Conservation (phyloP, 139 green algal species). For the Picochlorum sp. region DNA sequence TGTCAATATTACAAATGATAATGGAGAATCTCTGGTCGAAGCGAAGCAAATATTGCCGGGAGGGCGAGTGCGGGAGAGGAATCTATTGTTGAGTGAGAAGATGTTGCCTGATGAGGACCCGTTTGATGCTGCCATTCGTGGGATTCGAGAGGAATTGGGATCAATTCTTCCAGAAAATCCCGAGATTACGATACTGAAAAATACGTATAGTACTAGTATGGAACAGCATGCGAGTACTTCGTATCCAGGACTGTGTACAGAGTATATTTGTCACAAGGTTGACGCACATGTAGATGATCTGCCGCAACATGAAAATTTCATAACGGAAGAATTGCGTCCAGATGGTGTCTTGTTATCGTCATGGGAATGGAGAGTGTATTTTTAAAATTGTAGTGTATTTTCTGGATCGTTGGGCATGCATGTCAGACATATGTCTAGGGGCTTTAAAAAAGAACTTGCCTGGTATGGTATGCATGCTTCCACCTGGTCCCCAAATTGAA, state of each 20-base stretch:
- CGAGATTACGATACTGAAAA: background rate
- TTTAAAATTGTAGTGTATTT: background rate
- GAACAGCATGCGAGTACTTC: background rate
- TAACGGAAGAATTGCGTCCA: background rate
- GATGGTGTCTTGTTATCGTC: background rate
- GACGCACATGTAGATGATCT: background rate
- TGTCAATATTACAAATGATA: slow-evolving; percentile 9
- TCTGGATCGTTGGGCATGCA: no score
- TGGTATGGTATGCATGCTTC: no score
- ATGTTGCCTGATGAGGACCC: slow-evolving; percentile 5
- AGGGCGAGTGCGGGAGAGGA: slow-evolving; percentile 1
- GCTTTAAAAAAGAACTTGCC: no score
- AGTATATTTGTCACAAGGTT: slow-evolving; percentile 12
- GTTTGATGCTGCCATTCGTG: background rate
- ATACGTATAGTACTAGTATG: background rate
- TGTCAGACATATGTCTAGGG: no score
- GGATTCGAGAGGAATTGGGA: slow-evolving; percentile 7
- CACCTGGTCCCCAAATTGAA: no score
- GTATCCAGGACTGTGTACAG: slow-evolving; percentile 8
- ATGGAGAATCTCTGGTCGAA: slow-evolving; percentile 3
- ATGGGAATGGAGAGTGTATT: slow-evolving; percentile 7
- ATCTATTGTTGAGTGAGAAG: slow-evolving; percentile 8
- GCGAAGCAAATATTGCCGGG: slow-evolving; percentile 4
- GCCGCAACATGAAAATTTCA: slow-evolving; percentile 6
- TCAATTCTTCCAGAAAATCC: background rate